Evolutionary conservation across 257 asterid genomes (phyloP), one percentile per base, ranked within the genome.

Genomic region (Petunia axillaris): DNA sequence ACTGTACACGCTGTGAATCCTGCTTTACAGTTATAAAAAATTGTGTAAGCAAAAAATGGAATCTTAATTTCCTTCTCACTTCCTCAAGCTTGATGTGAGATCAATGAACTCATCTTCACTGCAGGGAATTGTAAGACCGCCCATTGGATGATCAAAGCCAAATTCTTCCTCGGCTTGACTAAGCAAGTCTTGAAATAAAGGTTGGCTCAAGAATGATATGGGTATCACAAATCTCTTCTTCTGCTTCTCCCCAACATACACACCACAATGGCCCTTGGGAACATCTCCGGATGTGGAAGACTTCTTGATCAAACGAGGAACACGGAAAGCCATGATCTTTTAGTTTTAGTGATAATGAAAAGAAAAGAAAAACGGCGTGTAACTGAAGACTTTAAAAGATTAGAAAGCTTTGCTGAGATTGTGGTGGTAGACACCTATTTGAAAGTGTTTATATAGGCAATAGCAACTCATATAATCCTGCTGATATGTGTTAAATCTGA

Each of bases 51-150:
- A 68, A 68, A 67, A 43, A 4, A 4, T 1, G 39, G 55, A 9
- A 15, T 15, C 2, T 41, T 53, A 8, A 44, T 70, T 70, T 25
- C 10, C 10, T 60, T 15, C 2, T 55, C 35, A 55, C 62, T 14
- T 14, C 62, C 8, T 55, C 62, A 91, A 75, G 4, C 59, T 76
- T 14, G 89, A 83, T 8, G 86, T 80, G 54, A 88, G 35, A 71
- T 85, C 50, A 9, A 71, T 11, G 64, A 91, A 91, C 14, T 71
- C 40, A 8, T 84, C 86, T 41, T 81, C 79, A 52, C 71, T 75
- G 80, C 89, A 90, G 5, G 91, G 93, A 36, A 90, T 84, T 4
- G 91, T 88, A 1, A 89, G 86, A 50, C 93, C 91, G 1, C 92
- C 92, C 90, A 87, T 88, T 3, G 91, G 91, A 83, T 88, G 91